Evolutionary conservation across 257 asterid species (phyloP).

Genomic region (Scutellaria minor): DNA sequence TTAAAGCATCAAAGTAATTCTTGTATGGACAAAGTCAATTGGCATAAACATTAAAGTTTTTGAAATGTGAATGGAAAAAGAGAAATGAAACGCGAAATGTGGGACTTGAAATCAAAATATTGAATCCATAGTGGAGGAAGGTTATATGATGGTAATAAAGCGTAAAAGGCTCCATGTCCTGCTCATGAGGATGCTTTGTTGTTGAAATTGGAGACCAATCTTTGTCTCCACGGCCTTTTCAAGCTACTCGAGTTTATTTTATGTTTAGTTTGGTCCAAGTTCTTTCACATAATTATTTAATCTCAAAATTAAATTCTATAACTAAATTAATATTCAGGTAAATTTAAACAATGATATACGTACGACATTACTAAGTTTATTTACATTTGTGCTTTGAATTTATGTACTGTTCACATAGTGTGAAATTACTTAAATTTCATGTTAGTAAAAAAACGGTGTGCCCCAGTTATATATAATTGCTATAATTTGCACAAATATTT

Average conservation of each 20-base stretch:
- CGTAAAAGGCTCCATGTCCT: slow-evolving; percentile 18
- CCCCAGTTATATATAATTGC: background rate
- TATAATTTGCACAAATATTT: slow-evolving; percentile 17
- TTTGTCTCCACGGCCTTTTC: slow-evolving; percentile 37
- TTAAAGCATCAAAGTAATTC: background rate
- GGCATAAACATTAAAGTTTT: too few relatives aligned
- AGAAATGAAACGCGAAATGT: background rate
- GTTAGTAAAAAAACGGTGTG: background rate
- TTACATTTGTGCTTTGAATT: slow-evolving; percentile 3
- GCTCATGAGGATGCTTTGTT: slow-evolving; percentile 36
- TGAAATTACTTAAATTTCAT: slow-evolving; percentile 3
- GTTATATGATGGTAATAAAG: slow-evolving; percentile 12
- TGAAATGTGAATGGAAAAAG: slow-evolving; percentile 20
- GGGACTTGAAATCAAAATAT: slow-evolving; percentile 23
- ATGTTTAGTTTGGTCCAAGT: background rate
- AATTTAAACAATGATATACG: background rate
- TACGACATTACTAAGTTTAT: too few relatives aligned
- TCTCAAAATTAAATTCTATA: background rate
- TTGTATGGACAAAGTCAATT: background rate
- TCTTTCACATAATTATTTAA: background rate
- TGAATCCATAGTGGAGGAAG: slow-evolving; percentile 14
- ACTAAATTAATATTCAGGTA: background rate
- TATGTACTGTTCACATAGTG: slow-evolving; percentile 32
- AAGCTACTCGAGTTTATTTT: background rate
- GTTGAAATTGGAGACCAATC: slow-evolving; percentile 42